phyloP scores from a whole-genome alignment of 148 eudicot genomes.

The Hydrangea macrophylla region DNA sequence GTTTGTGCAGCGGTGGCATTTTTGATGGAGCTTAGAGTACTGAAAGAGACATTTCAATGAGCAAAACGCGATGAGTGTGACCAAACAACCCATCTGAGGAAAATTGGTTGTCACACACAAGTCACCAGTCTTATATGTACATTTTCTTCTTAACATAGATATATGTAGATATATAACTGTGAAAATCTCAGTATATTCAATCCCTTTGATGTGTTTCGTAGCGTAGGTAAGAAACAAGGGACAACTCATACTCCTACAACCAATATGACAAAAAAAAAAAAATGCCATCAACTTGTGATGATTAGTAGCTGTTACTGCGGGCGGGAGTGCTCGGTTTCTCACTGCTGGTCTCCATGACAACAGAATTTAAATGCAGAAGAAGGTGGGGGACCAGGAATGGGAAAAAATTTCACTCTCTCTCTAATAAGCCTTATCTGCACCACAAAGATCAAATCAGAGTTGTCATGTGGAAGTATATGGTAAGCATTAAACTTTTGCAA shows the following conservation, averaged over 20 bases:
- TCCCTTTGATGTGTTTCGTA: neutral
- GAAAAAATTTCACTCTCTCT: neutral
- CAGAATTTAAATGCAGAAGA: neutral
- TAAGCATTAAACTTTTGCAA: too few species aligned
- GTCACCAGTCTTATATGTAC: neutral
- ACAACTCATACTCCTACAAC: constrained; percentile 2
- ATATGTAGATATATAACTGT: neutral
- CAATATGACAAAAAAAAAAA: constrained; percentile 14
- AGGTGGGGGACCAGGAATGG: neutral
- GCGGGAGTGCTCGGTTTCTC: neutral
- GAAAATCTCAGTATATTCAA: constrained; percentile 6
- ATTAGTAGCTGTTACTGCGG: neutral
- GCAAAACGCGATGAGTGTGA: constrained; percentile 34
- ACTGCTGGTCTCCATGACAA: neutral
- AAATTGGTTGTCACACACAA: neutral
- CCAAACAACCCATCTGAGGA: constrained; percentile 1
- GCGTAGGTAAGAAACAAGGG: neutral
- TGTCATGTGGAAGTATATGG: too few species aligned
- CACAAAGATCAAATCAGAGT: neutral
- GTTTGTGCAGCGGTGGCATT: neutral
- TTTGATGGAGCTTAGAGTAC: neutral
- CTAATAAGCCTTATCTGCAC: constrained; percentile 2
- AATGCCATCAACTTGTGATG: constrained; percentile 13
- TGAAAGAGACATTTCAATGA: constrained; percentile 24
- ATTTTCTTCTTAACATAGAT: neutral